Evolutionary conservation across 768 basidiomycete species (phyloP), one percentile per base, ranked within the genome.

Genomic region (Collybia sordida): DNA sequence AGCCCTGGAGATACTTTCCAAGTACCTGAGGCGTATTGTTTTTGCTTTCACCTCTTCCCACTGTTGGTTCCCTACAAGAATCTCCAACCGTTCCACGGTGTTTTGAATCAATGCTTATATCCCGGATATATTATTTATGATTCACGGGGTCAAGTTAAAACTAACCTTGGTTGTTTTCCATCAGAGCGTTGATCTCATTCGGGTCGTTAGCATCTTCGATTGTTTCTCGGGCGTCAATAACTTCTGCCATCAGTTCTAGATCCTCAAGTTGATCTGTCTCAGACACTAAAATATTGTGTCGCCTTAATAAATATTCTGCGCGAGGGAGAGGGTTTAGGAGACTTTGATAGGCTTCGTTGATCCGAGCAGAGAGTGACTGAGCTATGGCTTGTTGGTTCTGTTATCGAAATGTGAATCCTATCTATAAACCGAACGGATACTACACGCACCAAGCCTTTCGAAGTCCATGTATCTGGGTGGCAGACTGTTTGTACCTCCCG

Each of bases 401-500:
- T 4, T 48, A 14, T 47, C 39, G 23, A 39, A 45, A 53, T 49
- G 24, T 43, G 45, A 54, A 53, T 21, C 21, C 31, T 25, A 22
- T 41, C 23, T 34, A 51, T 42, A 47, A 39, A 15, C 28, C 5
- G 27, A 17, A 28, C 7, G 19, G 7, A 49, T 36, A 45, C 46
- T 40, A 51, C 18, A 69, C 66, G 60, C 67, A 88, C 89, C 52
- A 78, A 66, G 49, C 83, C 82, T 60, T 80, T 77, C 24, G 82
- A 78, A 27, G 83, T 78, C 87, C 90, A 96, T 11, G 83, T 76
- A 64, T 98, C 94, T 0, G 94, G 94, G 71, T 98, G 94, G 45
- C 90, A 84, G 18, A 81, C 70, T 18, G 82, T 75, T 62, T 96
- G 94, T 3, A 88, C 81, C 40, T 78, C 70, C 27, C 88, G 72